phyloP scores from a whole-genome alignment of 306 rosid genomes.

The Begonia masoniana region DNA sequence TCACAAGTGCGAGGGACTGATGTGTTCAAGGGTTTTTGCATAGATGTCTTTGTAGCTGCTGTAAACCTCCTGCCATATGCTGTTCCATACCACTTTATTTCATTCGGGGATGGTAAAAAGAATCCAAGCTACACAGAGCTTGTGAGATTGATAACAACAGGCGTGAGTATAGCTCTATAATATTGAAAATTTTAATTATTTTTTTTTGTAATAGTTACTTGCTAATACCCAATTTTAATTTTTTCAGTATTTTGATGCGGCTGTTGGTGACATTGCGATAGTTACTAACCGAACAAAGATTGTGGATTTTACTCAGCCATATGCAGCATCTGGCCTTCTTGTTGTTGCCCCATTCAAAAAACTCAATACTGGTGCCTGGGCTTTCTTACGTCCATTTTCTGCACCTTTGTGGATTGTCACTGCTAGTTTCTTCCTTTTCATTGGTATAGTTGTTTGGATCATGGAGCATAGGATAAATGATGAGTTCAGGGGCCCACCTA shows the following conservation, averaged over 20 bases:
- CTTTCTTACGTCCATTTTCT: slow-evolving; percentile 79
- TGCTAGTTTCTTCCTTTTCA: slow-evolving; percentile 51
- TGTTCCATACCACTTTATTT: slow-evolving; percentile 52
- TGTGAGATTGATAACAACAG: slow-evolving; percentile 40
- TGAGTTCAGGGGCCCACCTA: slow-evolving; percentile 91
- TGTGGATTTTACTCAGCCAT: slow-evolving; percentile 90
- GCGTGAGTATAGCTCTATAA: slow-evolving; percentile 43
- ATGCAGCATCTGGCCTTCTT: slow-evolving; percentile 79
- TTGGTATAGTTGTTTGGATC: slow-evolving; percentile 82
- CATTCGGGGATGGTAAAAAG: slow-evolving; percentile 61
- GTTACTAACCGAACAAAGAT: slow-evolving; percentile 75
- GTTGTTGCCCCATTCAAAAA: slow-evolving; percentile 79
- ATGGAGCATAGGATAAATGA: slow-evolving; percentile 86
- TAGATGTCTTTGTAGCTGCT: slow-evolving; percentile 81
- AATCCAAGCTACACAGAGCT: slow-evolving; percentile 75
- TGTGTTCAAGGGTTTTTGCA: slow-evolving; percentile 69
- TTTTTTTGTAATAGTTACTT: slow-evolving; percentile 3
- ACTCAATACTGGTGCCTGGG: slow-evolving; percentile 72
- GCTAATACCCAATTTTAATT: slow-evolving; percentile 11
- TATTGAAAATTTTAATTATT: slow-evolving; percentile 1
- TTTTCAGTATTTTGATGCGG: slow-evolving; percentile 65
- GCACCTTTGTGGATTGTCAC: slow-evolving; percentile 72
- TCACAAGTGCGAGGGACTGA: slow-evolving; percentile 46
- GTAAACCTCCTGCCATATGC: slow-evolving; percentile 75
- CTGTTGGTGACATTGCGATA: slow-evolving; percentile 77